These are phyloP conservation scores for Pulveroboletus ravenelii DNA, from an alignment of 768 basidiomycete species.

Conservation along the genomic window DNA sequence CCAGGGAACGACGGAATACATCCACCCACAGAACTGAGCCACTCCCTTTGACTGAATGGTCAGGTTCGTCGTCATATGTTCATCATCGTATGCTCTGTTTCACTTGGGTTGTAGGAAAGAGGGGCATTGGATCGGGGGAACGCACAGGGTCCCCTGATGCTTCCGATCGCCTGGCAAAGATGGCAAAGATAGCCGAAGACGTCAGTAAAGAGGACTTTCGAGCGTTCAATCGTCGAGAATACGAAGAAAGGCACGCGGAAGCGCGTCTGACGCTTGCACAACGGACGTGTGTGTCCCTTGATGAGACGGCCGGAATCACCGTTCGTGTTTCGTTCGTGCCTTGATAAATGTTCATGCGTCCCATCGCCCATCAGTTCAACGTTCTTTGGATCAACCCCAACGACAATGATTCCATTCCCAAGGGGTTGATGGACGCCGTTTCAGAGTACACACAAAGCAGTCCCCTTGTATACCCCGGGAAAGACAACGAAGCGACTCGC, in stretches of 20 bases:
- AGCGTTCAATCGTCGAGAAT: slow-evolving; percentile 66
- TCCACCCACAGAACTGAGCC: slow-evolving; percentile 56
- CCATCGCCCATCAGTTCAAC: slow-evolving; percentile 56
- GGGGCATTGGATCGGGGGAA: slow-evolving; percentile 69
- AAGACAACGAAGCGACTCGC: slow-evolving; percentile 35
- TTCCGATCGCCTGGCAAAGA: slow-evolving; percentile 64
- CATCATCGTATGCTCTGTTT: not conserved
- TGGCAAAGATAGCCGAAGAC: slow-evolving; percentile 58
- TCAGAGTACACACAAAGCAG: slow-evolving; percentile 33
- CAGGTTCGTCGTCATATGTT: slow-evolving; percentile 46
- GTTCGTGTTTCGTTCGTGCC: slow-evolving; percentile 22
- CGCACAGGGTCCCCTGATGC: slow-evolving; percentile 62
- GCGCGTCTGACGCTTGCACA: slow-evolving; percentile 66
- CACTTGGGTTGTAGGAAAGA: slow-evolving; percentile 52
- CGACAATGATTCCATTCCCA: slow-evolving; percentile 60
- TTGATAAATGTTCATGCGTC: slow-evolving; percentile 7
- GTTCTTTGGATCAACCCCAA: slow-evolving; percentile 73
- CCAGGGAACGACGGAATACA: not conserved
- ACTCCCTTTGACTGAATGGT: slow-evolving; percentile 75
- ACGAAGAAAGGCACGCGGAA: slow-evolving; percentile 72
- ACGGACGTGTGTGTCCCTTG: slow-evolving; percentile 68
- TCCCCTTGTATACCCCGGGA: slow-evolving; percentile 7
- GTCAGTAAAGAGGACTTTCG: slow-evolving; percentile 57
- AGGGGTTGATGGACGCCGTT: slow-evolving; percentile 57
- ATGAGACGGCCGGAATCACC: slow-evolving; percentile 65